Evolutionary conservation across 257 asterid genomes (phyloP), one percentile per base, ranked within the genome.

Genomic region (Solanum chiquidenum): DNA sequence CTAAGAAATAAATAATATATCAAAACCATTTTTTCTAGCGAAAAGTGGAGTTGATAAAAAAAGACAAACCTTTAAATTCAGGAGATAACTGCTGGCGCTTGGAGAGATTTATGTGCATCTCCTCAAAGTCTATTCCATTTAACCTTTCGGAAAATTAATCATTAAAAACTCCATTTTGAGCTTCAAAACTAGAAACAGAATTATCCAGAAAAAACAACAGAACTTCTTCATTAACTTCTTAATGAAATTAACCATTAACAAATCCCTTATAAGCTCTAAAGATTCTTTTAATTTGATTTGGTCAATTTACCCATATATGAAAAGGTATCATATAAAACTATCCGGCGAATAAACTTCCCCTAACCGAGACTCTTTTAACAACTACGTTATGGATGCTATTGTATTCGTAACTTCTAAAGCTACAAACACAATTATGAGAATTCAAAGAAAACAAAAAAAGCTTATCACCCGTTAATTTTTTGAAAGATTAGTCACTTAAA

Each of bases 91-190:
- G 95, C 92, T 94, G 94, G 88, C 92, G 91, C 87, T 90, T 94
- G 88, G 92, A 31, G 42, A 96, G 86, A 62, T 94, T 93, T 86
- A 93, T 88, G 58, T 18, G 92, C 83, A 94, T 95, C 90, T 95
- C 98, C 91, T 96, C 98, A 87, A 96, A 95, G 7, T 94, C 98
- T 5, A 96, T 95, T 89, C 94, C 98, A 88, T 96, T 95, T 20
- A 90, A 87, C 91, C 99, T 95, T 87, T 46, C 0, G 11, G 16
- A 44, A 80, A 79, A 29, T 9, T 16, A 80, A 80, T 46, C 69
- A 9, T 49, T 80, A 80, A 18, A 80, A 80, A 27, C 42, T 44
- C 68, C 3, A 80, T 29, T 80, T 46, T 29, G 16, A 80, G 66
- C 84, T 7, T 44, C 85, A 79, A 27, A 27, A 80, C 18, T 44